Percentiles rank a stretch among this genome's conserved stretches.
These are phyloP conservation scores for Cryphonectria carpinicola DNA, from an alignment of 2,329 filamentous ascomycete species.

Conservation along the genomic window DNA sequence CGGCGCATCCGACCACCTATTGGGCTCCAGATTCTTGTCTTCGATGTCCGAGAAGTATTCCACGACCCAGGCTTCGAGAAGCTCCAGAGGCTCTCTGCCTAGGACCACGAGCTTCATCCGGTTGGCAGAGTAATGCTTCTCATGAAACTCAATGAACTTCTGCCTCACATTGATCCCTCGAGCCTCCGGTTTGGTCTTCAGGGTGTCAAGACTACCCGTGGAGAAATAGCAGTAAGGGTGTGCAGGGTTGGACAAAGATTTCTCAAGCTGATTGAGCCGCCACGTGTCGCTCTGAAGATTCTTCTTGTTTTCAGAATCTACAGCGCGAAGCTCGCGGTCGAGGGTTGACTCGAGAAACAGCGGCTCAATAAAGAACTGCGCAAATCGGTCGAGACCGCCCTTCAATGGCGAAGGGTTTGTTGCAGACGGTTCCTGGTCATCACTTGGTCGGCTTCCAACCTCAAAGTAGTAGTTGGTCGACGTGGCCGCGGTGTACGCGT, in stretches of 20 bases:
- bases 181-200: conserved; percentile 80
- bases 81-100: conserved; percentile 79
- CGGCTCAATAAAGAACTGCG: conserved; percentile 90
- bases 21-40: conserved; percentile 76
- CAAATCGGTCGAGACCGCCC: conserved; percentile 86
- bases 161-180: conserved; percentile 82
- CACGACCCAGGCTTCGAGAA: conserved; percentile 80
- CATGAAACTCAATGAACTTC: conserved; percentile 92
- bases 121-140: conserved; percentile 89
- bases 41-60: conserved; percentile 81
- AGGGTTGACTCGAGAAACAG: conserved; percentile 84
- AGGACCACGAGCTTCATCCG: conserved; percentile 90
- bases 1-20: conserved; percentile 56
- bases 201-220: conserved; percentile 83
- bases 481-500: conserved; percentile 90
- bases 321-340: conserved; percentile 84
- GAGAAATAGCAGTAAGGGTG: conserved; percentile 93
- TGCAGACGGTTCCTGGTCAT: conserved; percentile 59
- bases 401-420: conserved; percentile 66
- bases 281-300: conserved; percentile 90
- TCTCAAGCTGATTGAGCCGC: conserved; percentile 85
- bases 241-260: conserved; percentile 82
- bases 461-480: conserved; percentile 99
- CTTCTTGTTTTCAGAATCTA: conserved; percentile 98
- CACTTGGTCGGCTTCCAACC: conserved; percentile 77